A percentile compares a stretch with the other conserved stretches of the same genome.
Evolutionary conservation across 495 filamentous ascomycete genomes (phyloP).

Genomic region (Aspergillus indologenus): DNA sequence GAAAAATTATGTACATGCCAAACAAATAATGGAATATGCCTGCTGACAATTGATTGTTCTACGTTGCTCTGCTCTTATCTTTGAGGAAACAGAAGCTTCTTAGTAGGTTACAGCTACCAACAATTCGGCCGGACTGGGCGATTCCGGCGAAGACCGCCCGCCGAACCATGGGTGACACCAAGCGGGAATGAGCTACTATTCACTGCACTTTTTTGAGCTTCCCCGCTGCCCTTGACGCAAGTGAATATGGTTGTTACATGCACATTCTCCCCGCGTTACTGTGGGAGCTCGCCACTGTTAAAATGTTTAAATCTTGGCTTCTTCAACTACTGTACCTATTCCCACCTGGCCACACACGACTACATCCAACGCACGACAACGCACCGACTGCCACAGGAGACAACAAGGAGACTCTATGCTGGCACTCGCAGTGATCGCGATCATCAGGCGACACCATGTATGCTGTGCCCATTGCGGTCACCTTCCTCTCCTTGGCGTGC

Average conservation of each 20-base stretch:
- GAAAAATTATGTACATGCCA: constrained; percentile 5
- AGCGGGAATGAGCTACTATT: constrained; percentile 1
- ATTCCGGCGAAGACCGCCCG: not conserved
- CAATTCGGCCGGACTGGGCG: not conserved
- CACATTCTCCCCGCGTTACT: not conserved
- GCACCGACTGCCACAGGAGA: not conserved
- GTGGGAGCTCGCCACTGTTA: constrained; percentile 7
- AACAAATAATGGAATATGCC: constrained; percentile 1
- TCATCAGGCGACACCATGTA: constrained; percentile 20
- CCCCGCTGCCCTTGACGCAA: constrained; percentile 29
- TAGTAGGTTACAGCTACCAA: not conserved
- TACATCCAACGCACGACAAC: not conserved
- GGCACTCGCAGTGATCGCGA: not conserved
- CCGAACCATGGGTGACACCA: constrained; percentile 11
- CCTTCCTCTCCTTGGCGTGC: constrained; percentile 25
- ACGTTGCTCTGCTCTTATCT: not conserved
- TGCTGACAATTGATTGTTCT: not conserved
- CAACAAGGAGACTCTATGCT: not conserved
- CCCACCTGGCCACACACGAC: not conserved
- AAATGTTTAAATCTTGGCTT: not conserved
- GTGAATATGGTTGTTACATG: constrained; percentile 5
- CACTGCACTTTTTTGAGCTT: constrained; percentile 2
- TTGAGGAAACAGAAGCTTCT: not conserved
- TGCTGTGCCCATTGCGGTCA: constrained; percentile 19
- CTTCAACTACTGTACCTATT: not conserved